Percentiles rank a stretch among this genome's conserved stretches.
phyloP scores from a whole-genome alignment of 352 stramenopile genomes.

The Pilasporangium apinafurcum region DNA sequence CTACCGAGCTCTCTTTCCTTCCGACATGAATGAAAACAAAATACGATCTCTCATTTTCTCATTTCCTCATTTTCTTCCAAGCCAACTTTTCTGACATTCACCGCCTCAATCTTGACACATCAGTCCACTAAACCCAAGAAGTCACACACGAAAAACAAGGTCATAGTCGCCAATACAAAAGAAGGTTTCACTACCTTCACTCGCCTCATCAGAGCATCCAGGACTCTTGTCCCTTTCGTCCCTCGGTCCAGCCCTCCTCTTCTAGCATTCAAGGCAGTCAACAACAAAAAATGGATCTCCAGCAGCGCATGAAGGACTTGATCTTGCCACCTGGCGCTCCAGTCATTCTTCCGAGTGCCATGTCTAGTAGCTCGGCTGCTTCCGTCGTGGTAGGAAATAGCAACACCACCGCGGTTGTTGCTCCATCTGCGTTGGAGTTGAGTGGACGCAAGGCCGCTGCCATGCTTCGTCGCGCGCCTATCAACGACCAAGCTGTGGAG shows the following conservation, averaged over 20 bases:
- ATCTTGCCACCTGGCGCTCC: conserved; percentile 45
- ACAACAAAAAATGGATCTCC: conserved; percentile 50
- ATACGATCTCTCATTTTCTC: too few relatives aligned
- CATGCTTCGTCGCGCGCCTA: conserved; percentile 66
- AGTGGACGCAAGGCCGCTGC: conserved; percentile 49
- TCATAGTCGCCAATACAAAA: too few relatives aligned
- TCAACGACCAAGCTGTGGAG: conserved; percentile 75
- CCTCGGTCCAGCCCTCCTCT: too few relatives aligned
- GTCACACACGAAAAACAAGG: too few relatives aligned
- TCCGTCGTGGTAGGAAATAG: conserved; percentile 16
- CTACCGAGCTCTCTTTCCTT: too few relatives aligned
- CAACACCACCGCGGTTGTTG: not conserved
- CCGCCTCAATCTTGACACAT: too few relatives aligned
- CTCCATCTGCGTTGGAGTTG: conserved; percentile 29
- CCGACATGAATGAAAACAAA: too few relatives aligned
- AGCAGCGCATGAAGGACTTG: conserved; percentile 69
- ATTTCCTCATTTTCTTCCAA: conserved; percentile 6
- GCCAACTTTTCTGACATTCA: too few relatives aligned
- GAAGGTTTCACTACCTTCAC: too few relatives aligned
- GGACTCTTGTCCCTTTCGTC: too few relatives aligned
- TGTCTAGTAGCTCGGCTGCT: conserved; percentile 10
- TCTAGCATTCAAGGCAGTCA: not conserved
- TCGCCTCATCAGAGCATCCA: not conserved
- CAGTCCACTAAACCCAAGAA: too few relatives aligned
- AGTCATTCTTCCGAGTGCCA: conserved; percentile 38